Base-by-base conservation (phyloP, 2,329 filamentous ascomycete species). In the Trichoderma gracile region DNA sequence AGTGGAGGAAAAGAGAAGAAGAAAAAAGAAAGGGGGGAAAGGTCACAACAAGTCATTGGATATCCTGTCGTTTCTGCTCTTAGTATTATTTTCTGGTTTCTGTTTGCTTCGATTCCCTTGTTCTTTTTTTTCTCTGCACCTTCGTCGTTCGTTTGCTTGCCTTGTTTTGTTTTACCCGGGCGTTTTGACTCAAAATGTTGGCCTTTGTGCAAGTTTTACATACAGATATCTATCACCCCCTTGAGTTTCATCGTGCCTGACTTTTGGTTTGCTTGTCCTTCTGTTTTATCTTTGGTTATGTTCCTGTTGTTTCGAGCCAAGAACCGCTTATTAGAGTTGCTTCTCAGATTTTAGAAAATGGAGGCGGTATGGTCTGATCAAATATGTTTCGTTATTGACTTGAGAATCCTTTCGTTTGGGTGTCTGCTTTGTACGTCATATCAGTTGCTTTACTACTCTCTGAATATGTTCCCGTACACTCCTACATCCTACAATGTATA, bases 111-210 rank as follows among this genome's bases (percentile, higher is more conserved):
- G 17, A 17, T 54, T n/a, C 6, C 7, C 3, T 8, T 7, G 3
- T 43, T 2, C 1, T 42, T 33, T 42, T 42, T 30, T 8, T 46
- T 42, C 27, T 42, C 5, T n/a, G n/a, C n/a, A n/a, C n/a, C n/a
- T 3, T 25, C 38, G 8, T 49, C 14, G 27, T 12, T 23, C 23
- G 14, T 17, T 14, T 30, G 4, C 9, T 21, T 38, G 7, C 23
- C 12, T 53, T 53, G 5, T 15, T 46, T 21, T 17, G 45, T 27
- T 23, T 15, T n/a, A n/a, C 8, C 10, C 49, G 30, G 45, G 56
- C 56, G 56, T n/a, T 56, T 49, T 33, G 9, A 49, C 45, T 42
- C 45, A 59, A 59, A 59, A 59, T 50, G 30, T 59, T 21, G 45
- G 21, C 40, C 40, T 47, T 9, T 42, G 14, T 19, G 38, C 38